Evolutionary conservation across 208 protist genomes (phyloP), one percentile per base, ranked within the genome.

Genomic region (Trypanosoma cruzi): DNA sequence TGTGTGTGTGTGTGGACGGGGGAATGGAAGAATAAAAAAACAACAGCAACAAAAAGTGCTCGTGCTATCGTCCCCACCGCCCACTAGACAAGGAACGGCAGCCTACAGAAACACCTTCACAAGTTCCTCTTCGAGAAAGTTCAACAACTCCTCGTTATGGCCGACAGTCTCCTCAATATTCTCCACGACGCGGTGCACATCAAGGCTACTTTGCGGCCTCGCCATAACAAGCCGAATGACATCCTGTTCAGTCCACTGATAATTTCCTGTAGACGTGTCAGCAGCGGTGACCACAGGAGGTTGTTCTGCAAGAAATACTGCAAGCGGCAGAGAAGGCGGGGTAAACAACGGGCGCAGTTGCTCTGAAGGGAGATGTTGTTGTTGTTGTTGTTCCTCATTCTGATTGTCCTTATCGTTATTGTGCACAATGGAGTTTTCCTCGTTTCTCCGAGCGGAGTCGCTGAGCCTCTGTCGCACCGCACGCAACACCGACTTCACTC

Each of bases 121-220:
- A 55, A 92, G 63, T 40, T 71, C 73, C 56, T 86, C 69, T 50
- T 87, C 82, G 24, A 92, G 75, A 44, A 68, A 65, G 13, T 44
- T 64, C 18, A 84, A 63, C 31, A 71, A 66, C 68, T 80, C 84
- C 46, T 90, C 88, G 56, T 77, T 68, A 32, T 77, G 61, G 20
- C 64, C 73, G 50, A 83, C 62, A 13, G 75, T 65, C 24, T 71
- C 58, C 14, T 85, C 77, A 11, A 94, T 44, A 34, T 82, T 62
- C n/a, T 94, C 86, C 31, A 94, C 37, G 44, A 92, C 50, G 18
- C 82, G 82, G 58, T 89, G 81, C 56, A 94, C 77, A 22, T 94
- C 81, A 26, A 94, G 59, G 40, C 65, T 56, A 1, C 62, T 60
- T 53, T 70, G 71, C 44, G 88, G 88, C 26, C 78, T 66, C 1